phyloP scores from a whole-genome alignment of 2,329 filamentous ascomycete genomes.

The Fusarium avenaceum region DNA sequence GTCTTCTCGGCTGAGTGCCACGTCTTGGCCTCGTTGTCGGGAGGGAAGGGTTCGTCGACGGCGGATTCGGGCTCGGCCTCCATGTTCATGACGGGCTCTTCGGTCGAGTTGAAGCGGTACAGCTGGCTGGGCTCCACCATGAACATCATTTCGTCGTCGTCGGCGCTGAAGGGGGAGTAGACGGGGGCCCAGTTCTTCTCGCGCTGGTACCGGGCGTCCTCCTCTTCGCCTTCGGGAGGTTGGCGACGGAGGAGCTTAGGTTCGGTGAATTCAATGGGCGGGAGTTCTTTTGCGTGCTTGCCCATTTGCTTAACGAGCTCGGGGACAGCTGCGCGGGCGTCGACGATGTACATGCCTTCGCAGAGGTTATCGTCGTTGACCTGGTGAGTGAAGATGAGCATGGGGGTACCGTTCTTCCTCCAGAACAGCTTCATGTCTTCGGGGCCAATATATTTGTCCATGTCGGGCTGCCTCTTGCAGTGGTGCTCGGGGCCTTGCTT shows the following conservation, averaged over 20 bases:
- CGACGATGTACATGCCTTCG: slow-evolving; percentile 42
- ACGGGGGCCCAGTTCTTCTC: slow-evolving; percentile 45
- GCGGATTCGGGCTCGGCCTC: slow-evolving; percentile 33
- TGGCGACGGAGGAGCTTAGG: slow-evolving; percentile 37
- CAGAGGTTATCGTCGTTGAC: slow-evolving; percentile 44
- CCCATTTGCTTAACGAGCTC: slow-evolving; percentile 37
- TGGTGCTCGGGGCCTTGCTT: slow-evolving; percentile 40
- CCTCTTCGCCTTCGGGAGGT: slow-evolving; percentile 34
- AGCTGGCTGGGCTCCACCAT: slow-evolving; percentile 43
- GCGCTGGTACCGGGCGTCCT: slow-evolving; percentile 35
- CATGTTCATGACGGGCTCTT: slow-evolving; percentile 28
- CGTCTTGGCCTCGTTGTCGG: slow-evolving; percentile 29
- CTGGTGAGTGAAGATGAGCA: slow-evolving; percentile 45
- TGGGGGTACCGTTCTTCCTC: slow-evolving; percentile 41
- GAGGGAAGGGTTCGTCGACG: slow-evolving; percentile 42
- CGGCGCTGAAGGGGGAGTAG: slow-evolving; percentile 33
- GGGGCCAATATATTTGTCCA: slow-evolving; percentile 46
- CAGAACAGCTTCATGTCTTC: slow-evolving; percentile 47
- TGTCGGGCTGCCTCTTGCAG: slow-evolving; percentile 40
- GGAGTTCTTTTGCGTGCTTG: slow-evolving; percentile 37
- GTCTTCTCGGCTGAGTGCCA: slow-evolving; percentile 40
- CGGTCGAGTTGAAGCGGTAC: slow-evolving; percentile 31
- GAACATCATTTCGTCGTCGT: slow-evolving; percentile 45
- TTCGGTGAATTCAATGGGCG: slow-evolving; percentile 35
- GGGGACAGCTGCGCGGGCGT: slow-evolving; percentile 40